phyloP scores from a whole-genome alignment of 2,329 filamentous ascomycete species.

The Epichloe uncinata region DNA sequence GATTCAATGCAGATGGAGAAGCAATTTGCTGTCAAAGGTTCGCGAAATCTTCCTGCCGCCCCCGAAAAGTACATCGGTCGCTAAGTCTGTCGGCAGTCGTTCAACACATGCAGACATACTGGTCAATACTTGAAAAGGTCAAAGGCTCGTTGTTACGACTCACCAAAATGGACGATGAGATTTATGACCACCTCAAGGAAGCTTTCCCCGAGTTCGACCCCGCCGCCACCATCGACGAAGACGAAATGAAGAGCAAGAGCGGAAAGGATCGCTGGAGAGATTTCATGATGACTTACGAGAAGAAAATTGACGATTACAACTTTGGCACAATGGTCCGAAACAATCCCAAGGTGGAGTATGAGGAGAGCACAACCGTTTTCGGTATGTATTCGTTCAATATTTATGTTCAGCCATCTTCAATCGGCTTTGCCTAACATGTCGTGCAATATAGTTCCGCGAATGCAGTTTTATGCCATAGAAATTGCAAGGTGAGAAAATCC shows the following conservation, averaged over 20 bases:
- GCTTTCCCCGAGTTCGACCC: conserved; percentile 93
- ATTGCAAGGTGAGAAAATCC: conserved; percentile 26
- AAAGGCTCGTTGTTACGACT: conserved; percentile 79
- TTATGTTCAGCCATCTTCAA: background rate
- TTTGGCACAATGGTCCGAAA: conserved; percentile 88
- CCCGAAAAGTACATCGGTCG: background rate
- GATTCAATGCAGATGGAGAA: conserved; percentile 66
- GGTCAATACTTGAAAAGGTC: conserved; percentile 84
- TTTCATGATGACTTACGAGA: conserved; percentile 89
- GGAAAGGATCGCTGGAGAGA: conserved; percentile 93
- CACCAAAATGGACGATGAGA: conserved; percentile 91
- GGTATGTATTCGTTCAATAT: conserved; percentile 36
- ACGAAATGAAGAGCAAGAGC: conserved; percentile 92
- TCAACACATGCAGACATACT: conserved; percentile 94
- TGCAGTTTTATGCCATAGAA: conserved; percentile 43
- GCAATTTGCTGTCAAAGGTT: conserved; percentile 95
- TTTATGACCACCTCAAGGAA: conserved; percentile 72
- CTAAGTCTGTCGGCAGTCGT: conserved; percentile 41
- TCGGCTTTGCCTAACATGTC: background rate
- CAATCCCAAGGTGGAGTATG: conserved; percentile 71
- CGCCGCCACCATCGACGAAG: conserved; percentile 67
- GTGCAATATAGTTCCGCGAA: conserved; percentile 32
- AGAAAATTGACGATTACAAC: conserved; percentile 93
- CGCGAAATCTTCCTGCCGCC: conserved; percentile 1
- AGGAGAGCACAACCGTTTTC: conserved; percentile 81